Conservation (phyloP, 1,284 basidiomycete species). For the Coniophora puteana region DNA sequence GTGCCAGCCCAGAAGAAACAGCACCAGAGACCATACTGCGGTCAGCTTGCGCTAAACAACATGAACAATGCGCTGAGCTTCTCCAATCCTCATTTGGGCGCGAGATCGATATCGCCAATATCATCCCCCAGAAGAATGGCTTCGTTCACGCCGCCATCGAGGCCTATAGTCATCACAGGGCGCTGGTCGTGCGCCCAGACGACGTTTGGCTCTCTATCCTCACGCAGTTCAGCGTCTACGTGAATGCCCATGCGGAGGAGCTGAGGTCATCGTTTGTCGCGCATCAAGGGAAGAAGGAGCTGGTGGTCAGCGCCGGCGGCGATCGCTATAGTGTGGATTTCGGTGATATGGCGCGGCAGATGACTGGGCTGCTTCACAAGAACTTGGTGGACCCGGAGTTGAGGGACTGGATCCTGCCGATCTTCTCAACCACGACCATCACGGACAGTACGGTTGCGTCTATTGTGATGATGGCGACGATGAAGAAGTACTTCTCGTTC, state of each 20-base stretch:
- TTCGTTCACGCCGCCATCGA: conserved; percentile 33
- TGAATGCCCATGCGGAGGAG: conserved; percentile 38
- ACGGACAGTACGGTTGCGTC: conserved; percentile 37
- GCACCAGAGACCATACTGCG: too few relatives aligned
- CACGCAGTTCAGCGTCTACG: conserved; percentile 39
- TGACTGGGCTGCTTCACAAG: conserved; percentile 32
- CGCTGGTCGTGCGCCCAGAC: conserved; percentile 35
- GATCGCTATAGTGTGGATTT: conserved; percentile 28
- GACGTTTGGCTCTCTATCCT: conserved; percentile 45
- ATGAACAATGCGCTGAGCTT: too few relatives aligned
- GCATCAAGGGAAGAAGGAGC: conserved; percentile 33
- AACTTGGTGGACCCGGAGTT: conserved; percentile 33
- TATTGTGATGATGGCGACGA: conserved; percentile 42
- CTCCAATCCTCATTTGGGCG: too few relatives aligned
- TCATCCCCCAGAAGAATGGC: conserved; percentile 28
- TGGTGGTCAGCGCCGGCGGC: conserved; percentile 25
- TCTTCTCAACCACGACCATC: conserved; percentile 43
- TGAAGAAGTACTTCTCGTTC: conserved; percentile 38
- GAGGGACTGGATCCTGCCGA: conserved; percentile 39
- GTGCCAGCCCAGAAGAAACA: too few relatives aligned
- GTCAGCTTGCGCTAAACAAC: too few relatives aligned
- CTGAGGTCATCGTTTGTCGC: conserved; percentile 37
- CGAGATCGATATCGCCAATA: too few relatives aligned
- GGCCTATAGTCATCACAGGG: conserved; percentile 37
- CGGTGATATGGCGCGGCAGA: conserved; percentile 21